Evolutionary conservation across 2,329 filamentous ascomycete species (phyloP), one percentile per base, ranked within the genome.

Genomic region (Fusarium cicatricum): DNA sequence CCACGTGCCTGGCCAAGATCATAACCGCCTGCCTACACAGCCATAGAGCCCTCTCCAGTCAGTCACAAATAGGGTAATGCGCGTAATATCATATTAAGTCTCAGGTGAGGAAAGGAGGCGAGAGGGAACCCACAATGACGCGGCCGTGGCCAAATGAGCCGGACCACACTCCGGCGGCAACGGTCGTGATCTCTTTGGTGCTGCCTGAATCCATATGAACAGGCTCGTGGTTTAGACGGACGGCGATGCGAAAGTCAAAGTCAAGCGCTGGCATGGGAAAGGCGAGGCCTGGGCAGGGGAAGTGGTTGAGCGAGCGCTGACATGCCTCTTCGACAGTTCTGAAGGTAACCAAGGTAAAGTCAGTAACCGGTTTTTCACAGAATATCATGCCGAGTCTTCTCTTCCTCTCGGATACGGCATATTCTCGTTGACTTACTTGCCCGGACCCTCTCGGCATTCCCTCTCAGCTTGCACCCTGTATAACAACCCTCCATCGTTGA

Each of bases 201-300:
- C 75, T 77, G 44, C 78, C 74, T 11, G 71, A 67, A 26, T 79
- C 80, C 33, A 82, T 74, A 17, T 74, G 73, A 11, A 80, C 74
- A 28, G 75, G 71, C 44, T 77, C 75, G 15, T 77, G 76, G 55
- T 78, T 77, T 23, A 82, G 70, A 15, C 70, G 72, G 12, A 82
- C 79, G 34, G 78, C 77, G 67, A 83, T 77, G 50, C 80, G 78
- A 60, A 83, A 82, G 64, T 83, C 80, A 39, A 82, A 80, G 44
- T 75, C 75, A 43, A 82, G 74, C 32, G 72, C 74, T 5, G 80
- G 80, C 64, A 76, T 75, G 12, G 80, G 79, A 44, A 82, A 75
- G 4, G 72, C 72, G 29, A 81, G 60, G 34, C 71, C 67, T 15
- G 79, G 76, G 58, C 76, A 74, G n/a, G 77, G 75, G 32, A 77